Evolutionary conservation across 1,284 basidiomycete species (phyloP), one percentile per base, ranked within the genome.

Genomic region (Somion occarium): DNA sequence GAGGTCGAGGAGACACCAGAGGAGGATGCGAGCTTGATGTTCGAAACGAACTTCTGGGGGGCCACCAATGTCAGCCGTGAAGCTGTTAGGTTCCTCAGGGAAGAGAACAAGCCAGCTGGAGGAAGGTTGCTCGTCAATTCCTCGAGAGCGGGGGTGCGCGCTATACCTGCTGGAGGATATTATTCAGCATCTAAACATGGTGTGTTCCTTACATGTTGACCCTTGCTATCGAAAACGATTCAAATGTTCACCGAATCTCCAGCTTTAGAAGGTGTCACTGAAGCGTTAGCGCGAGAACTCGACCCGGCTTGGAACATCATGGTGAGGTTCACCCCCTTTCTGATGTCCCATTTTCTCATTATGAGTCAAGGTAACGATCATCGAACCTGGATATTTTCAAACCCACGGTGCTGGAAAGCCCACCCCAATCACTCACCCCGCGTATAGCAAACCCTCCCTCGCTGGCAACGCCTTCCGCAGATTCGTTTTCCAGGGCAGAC

Each of bases 231-330:
- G 30, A 34, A n/a, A n/a, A n/a, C n/a, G n/a, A n/a, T n/a, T 34
- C 7, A 15, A 22, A 49, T 12, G 18, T 12, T 19, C 43, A 12
- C 38, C 13, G 20, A 12, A 25, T 23, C 24, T 37, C n/a, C 38
- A 61, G 67, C 67, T 1, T 22, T 69, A 2, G 68, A 71, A 46
- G 70, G 61, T 1, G 42, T 72, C n/a, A 67, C 64, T 5, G 64
- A 71, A 18, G 44, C 64, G 0, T 53, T 74, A 1, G 56, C 53
- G 2, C 49, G 55, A 24, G 72, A 73, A 52, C 44, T 74, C 13
- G 59, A 67, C 49, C 70, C 71, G 0, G 62, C 56, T 1, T 74
- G 73, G 73, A 72, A 73, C 53, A 73, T 73, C 58, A 69, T 69
- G 56, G 71, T 68, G 22, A 45, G 52, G 39, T n/a, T n/a, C n/a